Conservation (phyloP, 169 alveolate species). For the Plasmodium chabaudi region DNA sequence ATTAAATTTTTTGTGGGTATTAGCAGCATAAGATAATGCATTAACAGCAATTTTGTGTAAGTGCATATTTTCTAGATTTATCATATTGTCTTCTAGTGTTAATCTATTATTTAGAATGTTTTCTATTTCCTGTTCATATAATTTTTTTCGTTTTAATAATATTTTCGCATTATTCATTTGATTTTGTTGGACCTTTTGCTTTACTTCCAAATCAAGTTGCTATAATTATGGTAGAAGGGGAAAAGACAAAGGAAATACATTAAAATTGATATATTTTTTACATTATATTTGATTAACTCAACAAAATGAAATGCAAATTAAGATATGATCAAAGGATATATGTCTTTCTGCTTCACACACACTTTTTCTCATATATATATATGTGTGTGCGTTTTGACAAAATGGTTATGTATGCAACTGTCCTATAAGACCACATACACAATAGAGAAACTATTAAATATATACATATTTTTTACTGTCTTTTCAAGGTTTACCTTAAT, state of each 20-base stretch:
- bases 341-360: not conserved
- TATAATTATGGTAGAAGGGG: slow-evolving; percentile 1
- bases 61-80: slow-evolving; percentile 84
- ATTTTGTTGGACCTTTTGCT: slow-evolving; percentile 70
- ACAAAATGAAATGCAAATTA: too few relatives aligned
- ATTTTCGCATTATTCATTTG: slow-evolving; percentile 79
- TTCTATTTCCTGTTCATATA: slow-evolving; percentile 81
- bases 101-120: slow-evolving; percentile 77
- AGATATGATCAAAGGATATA: too few relatives aligned
- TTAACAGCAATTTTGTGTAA: slow-evolving; percentile 84
- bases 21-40: slow-evolving; percentile 79
- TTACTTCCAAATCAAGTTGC: slow-evolving; percentile 75
- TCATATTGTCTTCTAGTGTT: slow-evolving; percentile 85
- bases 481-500: slow-evolving; percentile 54
- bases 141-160: slow-evolving; percentile 81
- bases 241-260: not conserved
- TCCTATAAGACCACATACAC: too few relatives aligned
- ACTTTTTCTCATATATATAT: not conserved
- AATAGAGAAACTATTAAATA: too few relatives aligned
- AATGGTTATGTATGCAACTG: too few relatives aligned
- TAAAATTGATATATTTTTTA: too few relatives aligned
- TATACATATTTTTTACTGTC: not conserved
- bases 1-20: slow-evolving; percentile 69
- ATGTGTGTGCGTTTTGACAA: not conserved
- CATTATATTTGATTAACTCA: too few relatives aligned